Conservation (phyloP, 371 early-diverging fungal species). For the Rhizopus stolonifer region DNA sequence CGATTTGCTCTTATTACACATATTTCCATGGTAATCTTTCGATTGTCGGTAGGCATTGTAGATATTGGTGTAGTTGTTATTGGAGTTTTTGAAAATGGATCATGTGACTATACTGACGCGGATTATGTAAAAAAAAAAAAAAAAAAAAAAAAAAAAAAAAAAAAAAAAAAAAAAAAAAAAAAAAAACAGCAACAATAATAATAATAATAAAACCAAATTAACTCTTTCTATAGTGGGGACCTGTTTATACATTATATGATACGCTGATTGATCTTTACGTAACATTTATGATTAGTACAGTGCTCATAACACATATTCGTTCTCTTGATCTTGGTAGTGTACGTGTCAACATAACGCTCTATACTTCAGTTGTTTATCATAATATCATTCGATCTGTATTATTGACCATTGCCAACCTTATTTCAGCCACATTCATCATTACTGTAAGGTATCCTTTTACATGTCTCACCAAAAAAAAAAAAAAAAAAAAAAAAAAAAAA, state of each 20-base stretch:
- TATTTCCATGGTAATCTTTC: slow-evolving; percentile 9
- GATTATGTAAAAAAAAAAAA: slow-evolving; percentile 25
- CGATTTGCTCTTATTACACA: slow-evolving; percentile 11
- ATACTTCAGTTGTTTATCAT: slow-evolving; percentile 34
- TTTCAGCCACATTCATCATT: slow-evolving; percentile 37
- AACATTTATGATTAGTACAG: slow-evolving; percentile 29
- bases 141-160: background rate
- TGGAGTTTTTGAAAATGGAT: slow-evolving; percentile 2
- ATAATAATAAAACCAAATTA: background rate
- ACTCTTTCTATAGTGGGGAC: slow-evolving; percentile 33
- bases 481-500: no score
- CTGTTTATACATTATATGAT: slow-evolving; percentile 43
- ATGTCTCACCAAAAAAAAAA: background rate
- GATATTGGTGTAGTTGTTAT: slow-evolving; percentile 27
- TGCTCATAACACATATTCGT: slow-evolving; percentile 34
- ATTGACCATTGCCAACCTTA: slow-evolving; percentile 33
- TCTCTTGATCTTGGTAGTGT: slow-evolving; percentile 20
- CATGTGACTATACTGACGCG: slow-evolving; percentile 33
- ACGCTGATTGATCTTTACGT: slow-evolving; percentile 43
- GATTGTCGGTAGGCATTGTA: slow-evolving; percentile 29
- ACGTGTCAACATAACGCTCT: slow-evolving; percentile 26
- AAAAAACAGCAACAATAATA: slow-evolving; percentile 6
- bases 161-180: no score
- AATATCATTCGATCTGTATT: slow-evolving; percentile 35
- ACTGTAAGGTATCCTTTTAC: slow-evolving; percentile 19